phyloP scores from a whole-genome alignment of 371 early-diverging fungal species.

The Rhizopus stolonifer region DNA sequence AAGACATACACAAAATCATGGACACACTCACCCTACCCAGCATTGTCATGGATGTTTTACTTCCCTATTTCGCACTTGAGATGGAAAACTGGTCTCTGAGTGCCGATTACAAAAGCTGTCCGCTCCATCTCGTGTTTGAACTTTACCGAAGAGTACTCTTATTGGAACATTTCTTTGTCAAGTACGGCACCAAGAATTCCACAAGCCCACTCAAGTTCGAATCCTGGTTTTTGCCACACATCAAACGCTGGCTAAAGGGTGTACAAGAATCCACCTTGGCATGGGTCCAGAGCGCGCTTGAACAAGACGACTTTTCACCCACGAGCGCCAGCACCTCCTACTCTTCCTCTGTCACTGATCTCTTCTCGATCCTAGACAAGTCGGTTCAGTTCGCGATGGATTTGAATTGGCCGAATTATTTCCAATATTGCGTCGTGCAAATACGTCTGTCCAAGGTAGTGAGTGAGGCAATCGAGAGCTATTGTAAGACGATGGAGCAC shows the following conservation, averaged over 20 bases:
- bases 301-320: constrained; percentile 55
- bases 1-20: constrained; percentile 7
- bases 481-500: constrained; percentile 28
- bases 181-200: constrained; percentile 23
- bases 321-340: constrained; percentile 52
- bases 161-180: constrained; percentile 25
- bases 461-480: constrained; percentile 36
- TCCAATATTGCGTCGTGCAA: constrained; percentile 59
- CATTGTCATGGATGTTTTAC: constrained; percentile 33
- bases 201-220: constrained; percentile 46
- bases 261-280: constrained; percentile 42
- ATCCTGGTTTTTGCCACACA: constrained; percentile 56
- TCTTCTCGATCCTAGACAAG: constrained; percentile 67
- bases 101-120: neutral
- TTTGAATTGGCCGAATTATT: constrained; percentile 69
- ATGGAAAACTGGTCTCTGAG: constrained; percentile 35
- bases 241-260: constrained; percentile 48
- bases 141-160: constrained; percentile 32
- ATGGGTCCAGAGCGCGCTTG: constrained; percentile 53
- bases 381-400: constrained; percentile 55
- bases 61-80: constrained; percentile 40
- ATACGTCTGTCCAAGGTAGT: constrained; percentile 58
- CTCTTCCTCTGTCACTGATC: constrained; percentile 71
- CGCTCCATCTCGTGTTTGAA: constrained; percentile 29
- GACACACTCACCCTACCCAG: constrained; percentile 20